A percentile compares a stretch with the other conserved stretches of the same genome.
Evolutionary conservation across 148 eudicot genomes (phyloP).

Genomic region (Chenopodium suecicum): DNA sequence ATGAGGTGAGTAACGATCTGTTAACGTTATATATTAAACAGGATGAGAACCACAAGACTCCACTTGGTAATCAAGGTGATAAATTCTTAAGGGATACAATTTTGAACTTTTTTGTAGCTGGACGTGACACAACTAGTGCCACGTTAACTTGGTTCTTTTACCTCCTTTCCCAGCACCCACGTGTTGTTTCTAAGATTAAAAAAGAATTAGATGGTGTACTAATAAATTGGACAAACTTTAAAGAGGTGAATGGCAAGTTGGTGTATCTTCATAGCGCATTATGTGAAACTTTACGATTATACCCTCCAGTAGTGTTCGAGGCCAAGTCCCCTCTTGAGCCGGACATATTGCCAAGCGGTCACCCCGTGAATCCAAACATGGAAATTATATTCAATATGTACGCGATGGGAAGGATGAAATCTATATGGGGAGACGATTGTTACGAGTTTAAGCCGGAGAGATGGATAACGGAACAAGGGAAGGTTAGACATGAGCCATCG

Average conservation of each 20-base stretch:
- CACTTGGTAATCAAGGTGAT: neutral
- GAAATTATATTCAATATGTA: conserved; percentile 34
- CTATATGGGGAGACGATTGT: conserved; percentile 49
- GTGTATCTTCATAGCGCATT: conserved; percentile 47
- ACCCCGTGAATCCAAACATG: conserved; percentile 36
- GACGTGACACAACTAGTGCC: conserved; percentile 44
- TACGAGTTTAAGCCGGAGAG: conserved; percentile 44
- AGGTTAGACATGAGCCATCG: conserved; percentile 44
- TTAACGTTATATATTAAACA: conserved; percentile 38
- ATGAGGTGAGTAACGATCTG: conserved; percentile 29
- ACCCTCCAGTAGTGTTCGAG: conserved; percentile 49
- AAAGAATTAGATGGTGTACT: conserved; percentile 21
- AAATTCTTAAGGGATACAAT: conserved; percentile 30
- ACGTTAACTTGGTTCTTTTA: conserved; percentile 47
- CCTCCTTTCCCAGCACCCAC: conserved; percentile 35
- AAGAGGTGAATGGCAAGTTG: conserved; percentile 31
- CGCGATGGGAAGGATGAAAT: conserved; percentile 50
- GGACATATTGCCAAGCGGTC: conserved; percentile 49
- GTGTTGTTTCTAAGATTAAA: conserved; percentile 28
- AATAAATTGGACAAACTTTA: conserved; percentile 18
- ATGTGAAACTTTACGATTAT: conserved; percentile 48
- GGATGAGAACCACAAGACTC: neutral
- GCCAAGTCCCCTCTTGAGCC: conserved; percentile 30
- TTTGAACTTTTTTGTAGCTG: conserved; percentile 31
- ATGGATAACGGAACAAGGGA: conserved; percentile 38